Evolutionary conservation across 768 basidiomycete species (phyloP).

Genomic region (Lentinus tigrinus): DNA sequence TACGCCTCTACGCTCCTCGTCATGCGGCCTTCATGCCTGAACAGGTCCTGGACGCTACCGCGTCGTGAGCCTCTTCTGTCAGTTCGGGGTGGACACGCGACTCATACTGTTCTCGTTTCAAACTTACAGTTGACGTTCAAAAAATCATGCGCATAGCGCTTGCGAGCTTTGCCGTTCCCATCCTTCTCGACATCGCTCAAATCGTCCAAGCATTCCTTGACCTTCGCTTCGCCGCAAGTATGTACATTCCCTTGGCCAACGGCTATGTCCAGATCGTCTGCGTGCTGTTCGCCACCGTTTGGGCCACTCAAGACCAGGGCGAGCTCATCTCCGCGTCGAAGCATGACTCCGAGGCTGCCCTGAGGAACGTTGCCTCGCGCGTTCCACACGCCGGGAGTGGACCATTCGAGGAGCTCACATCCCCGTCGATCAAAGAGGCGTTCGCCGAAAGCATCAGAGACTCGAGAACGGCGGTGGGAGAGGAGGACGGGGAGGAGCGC

Average conservation of each 20-base stretch:
- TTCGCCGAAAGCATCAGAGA: not conserved
- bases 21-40: conserved; percentile 13
- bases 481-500: not conserved
- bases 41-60: no score
- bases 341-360: not conserved
- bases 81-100: no score
- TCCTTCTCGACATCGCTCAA: conserved; percentile 33
- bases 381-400: not conserved
- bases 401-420: not conserved
- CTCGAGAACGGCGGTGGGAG: not conserved
- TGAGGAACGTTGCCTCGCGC: not conserved
- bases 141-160: no score
- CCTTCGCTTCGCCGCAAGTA: not conserved
- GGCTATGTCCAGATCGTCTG: not conserved
- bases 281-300: not conserved
- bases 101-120: no score
- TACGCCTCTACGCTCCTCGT: conserved; percentile 29
- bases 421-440: not conserved
- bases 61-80: no score
- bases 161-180: conserved; percentile 38
- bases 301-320: not conserved
- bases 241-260: not conserved
- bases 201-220: conserved; percentile 16
- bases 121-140: no score
- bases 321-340: not conserved